These are phyloP conservation scores for Ceratobasidium sp. DNA, from an alignment of 1,284 basidiomycete genomes.

Conservation along the genomic window DNA sequence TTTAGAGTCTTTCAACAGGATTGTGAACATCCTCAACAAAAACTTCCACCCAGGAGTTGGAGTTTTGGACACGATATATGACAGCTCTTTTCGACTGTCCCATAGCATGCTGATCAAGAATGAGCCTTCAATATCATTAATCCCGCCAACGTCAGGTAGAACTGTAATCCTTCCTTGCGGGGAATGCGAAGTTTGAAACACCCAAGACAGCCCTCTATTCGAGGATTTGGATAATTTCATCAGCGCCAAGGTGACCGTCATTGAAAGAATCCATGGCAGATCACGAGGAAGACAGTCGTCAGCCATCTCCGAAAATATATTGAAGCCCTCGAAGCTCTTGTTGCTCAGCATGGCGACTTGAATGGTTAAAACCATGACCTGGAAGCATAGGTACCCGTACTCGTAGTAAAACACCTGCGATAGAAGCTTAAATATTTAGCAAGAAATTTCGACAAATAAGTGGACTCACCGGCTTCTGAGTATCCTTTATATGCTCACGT, in stretches of 20 bases:
- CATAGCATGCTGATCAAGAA: constrained; percentile 10
- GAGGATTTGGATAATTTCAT: not conserved
- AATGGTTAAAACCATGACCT: constrained; percentile 2
- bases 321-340: not conserved
- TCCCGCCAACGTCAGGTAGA: not conserved
- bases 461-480: constrained; percentile 13
- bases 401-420: constrained; percentile 15
- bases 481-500: constrained; percentile 10
- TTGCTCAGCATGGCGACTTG: constrained; percentile 15
- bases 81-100: constrained; percentile 18
- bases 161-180: not conserved
- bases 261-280: not conserved
- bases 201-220: not conserved
- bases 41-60: constrained; percentile 16
- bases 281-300: not conserved
- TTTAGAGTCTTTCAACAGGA: not conserved
- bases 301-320: not conserved
- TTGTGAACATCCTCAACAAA: not conserved
- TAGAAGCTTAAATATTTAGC: not conserved
- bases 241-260: not conserved
- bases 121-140: not conserved
- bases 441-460: not conserved
- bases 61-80: constrained; percentile 3
- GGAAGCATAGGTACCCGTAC: constrained; percentile 25
- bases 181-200: not conserved